Evolutionary conservation across 345 rosid species (phyloP), one percentile per base, ranked within the genome.

Genomic region (Salix udensis): DNA sequence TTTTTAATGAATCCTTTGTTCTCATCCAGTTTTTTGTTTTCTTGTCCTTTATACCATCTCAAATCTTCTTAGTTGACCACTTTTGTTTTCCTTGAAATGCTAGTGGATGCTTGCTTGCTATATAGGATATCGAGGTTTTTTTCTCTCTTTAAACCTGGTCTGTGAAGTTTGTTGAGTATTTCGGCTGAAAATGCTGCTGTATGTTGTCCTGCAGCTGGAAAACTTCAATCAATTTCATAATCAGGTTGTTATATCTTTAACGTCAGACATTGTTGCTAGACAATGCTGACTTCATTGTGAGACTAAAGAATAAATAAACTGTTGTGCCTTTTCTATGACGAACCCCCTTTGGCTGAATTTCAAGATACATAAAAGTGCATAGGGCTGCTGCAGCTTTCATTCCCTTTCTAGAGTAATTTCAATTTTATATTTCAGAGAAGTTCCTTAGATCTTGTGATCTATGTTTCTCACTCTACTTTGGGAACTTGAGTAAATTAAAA

Each of bases 401-500:
- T 55, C n/a, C 28, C 62, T 55, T 55, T 55, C 28, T 7, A 3
- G 3, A 7, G 61, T 53, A 21, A 53, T 53, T 53, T 53, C 24
- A 21, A 53, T 53, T 53, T 21, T n/a, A 24, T 24, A 48, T 30
- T 28, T 70, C 60, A 15, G 31, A 18, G 3, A 30, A 9, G 58
- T 50, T 36, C 62, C 62, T n/a, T n/a, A 21, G 60, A 52, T 52
- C 21, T 52, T 52, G 21, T 18, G 28, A 55, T 55, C 62, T n/a
- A 3, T 58, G 64, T 10, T 46, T 58, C 28, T 9, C 26, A 2
- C 2, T 24, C 30, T 40, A 8, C 5, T 24, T 28, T 42, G 19
- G 16, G 26, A 62, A 40, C 44, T 39, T 70, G 28, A 55, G 82
- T 83, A 68, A 68, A 81, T 76, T 65, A 72, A 65, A 23, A 58